Conservation (phyloP, 192 early-diverging fungal species). For the Dispira simplex region DNA sequence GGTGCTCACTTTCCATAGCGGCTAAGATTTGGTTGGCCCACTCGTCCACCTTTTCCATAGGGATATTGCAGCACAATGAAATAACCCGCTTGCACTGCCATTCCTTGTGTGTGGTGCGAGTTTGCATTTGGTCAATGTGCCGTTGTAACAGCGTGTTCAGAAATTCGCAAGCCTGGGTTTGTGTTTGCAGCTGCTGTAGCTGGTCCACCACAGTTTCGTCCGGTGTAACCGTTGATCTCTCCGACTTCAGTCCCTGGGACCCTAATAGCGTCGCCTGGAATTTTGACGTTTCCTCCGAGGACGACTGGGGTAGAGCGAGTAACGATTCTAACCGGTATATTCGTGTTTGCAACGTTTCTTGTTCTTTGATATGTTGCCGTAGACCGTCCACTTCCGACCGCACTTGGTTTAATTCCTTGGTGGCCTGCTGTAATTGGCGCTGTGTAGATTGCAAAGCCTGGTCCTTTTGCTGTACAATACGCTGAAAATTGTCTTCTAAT, state of each 20-base stretch:
- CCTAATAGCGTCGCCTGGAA: conserved; percentile 17
- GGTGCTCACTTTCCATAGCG: conserved; percentile 46
- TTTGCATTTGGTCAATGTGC: conserved; percentile 36
- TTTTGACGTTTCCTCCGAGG: conserved; percentile 23
- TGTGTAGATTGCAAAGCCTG: conserved; percentile 35
- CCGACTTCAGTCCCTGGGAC: conserved; percentile 17
- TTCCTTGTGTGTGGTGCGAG: conserved; percentile 45
- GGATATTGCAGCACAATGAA: conserved; percentile 68
- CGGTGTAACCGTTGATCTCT: conserved; percentile 13
- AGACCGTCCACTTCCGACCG: conserved; percentile 32
- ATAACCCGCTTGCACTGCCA: conserved; percentile 71
- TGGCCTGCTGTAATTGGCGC: conserved; percentile 32
- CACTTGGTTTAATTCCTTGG: conserved; percentile 35
- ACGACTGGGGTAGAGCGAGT: conserved; percentile 27
- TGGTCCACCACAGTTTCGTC: no score
- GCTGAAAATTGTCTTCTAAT: conserved; percentile 48
- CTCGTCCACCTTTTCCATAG: conserved; percentile 59
- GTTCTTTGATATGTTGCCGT: conserved; percentile 29
- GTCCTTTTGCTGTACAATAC: conserved; percentile 39
- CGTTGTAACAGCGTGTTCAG: conserved; percentile 29
- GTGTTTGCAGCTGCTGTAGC: conserved; percentile 6
- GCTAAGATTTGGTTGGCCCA: conserved; percentile 54
- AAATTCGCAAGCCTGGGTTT: conserved; percentile 25
- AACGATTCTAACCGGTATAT: conserved; percentile 43
- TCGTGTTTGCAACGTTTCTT: conserved; percentile 38